A percentile compares a stretch with the other conserved stretches of the same genome.
Conservation (phyloP, 176 grass and related monocot species). For the Rhipidocladum racemiflorum region DNA sequence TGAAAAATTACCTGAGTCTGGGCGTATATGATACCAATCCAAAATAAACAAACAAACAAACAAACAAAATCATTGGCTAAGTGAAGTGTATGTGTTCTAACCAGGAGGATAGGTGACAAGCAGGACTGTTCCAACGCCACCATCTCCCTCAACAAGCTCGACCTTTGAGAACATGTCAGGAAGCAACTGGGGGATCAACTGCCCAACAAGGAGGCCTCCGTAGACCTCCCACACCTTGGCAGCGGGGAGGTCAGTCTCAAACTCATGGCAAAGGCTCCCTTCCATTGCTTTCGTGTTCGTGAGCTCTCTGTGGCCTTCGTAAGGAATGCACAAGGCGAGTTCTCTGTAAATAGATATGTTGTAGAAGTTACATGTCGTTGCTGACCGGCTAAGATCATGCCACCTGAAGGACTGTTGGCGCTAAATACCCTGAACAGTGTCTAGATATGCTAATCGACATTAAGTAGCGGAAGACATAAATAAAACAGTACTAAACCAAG, state of each 20-base stretch:
- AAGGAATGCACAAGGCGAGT: neutral
- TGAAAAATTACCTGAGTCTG: neutral
- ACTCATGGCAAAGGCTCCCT: conserved; percentile 26
- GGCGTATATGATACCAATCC: neutral
- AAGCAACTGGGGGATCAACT: conserved; percentile 21
- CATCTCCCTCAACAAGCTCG: conserved; percentile 30
- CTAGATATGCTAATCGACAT: no score
- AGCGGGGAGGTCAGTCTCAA: conserved; percentile 16
- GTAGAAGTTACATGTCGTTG: no score
- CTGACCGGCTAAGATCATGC: no score
- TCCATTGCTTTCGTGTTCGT: neutral
- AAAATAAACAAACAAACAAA: neutral
- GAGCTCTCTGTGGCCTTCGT: neutral
- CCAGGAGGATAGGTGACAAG: conserved; percentile 10
- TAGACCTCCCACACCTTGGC: conserved; percentile 30
- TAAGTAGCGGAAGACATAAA: no score
- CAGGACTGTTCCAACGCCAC: conserved; percentile 23
- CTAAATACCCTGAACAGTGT: no score
- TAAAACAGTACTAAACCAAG: no score
- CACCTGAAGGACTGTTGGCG: no score
- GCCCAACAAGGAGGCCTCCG: neutral
- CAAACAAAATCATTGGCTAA: no score
- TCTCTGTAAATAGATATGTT: neutral
- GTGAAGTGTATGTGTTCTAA: neutral
- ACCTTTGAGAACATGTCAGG: conserved; percentile 29